phyloP scores from a whole-genome alignment of 1,284 basidiomycete species.

The Ganoderma lucidum region DNA sequence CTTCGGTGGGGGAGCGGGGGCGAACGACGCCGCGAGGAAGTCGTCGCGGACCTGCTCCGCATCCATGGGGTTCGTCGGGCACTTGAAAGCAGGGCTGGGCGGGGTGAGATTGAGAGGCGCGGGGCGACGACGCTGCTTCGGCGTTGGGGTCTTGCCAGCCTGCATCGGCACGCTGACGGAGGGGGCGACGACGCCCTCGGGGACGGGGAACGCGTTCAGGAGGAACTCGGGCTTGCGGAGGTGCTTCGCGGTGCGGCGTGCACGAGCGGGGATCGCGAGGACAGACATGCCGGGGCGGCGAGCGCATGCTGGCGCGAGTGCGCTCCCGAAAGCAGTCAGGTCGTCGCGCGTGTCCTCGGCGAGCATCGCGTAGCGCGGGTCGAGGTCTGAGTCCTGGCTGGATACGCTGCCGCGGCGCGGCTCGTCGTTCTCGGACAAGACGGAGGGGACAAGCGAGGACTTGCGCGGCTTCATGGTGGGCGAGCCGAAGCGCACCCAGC shows the following conservation, averaged over 20 bases:
- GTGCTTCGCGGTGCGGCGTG: slow-evolving; percentile 43
- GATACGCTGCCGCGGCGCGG: slow-evolving; percentile 55
- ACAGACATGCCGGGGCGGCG: slow-evolving; percentile 43
- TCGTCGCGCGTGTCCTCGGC: slow-evolving; percentile 48
- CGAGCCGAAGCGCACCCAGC: slow-evolving; percentile 42
- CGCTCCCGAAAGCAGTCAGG: slow-evolving; percentile 42
- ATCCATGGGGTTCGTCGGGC: slow-evolving; percentile 41
- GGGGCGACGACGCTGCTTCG: slow-evolving; percentile 37
- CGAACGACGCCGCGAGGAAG: slow-evolving; percentile 42
- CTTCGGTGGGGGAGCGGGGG: slow-evolving; percentile 29
- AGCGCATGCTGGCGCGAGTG: slow-evolving; percentile 33
- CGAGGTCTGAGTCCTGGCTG: slow-evolving; percentile 60
- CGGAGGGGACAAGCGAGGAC: slow-evolving; percentile 15
- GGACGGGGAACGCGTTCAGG: slow-evolving; percentile 42
- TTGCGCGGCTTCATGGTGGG: slow-evolving; percentile 29
- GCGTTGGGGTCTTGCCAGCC: slow-evolving; percentile 6
- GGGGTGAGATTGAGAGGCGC: slow-evolving; percentile 41
- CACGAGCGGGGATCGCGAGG: slow-evolving; percentile 42
- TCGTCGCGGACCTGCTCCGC: slow-evolving; percentile 35
- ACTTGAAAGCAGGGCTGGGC: slow-evolving; percentile 39
- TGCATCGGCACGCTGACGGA: neutral
- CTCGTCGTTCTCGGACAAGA: slow-evolving; percentile 36
- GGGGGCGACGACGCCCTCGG: slow-evolving; percentile 25
- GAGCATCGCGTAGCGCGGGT: slow-evolving; percentile 55
- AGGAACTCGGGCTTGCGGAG: slow-evolving; percentile 45